Evolutionary conservation across 495 filamentous ascomycete genomes (phyloP), one percentile per base, ranked within the genome.

Genomic region (Pyrenula massariospora): DNA sequence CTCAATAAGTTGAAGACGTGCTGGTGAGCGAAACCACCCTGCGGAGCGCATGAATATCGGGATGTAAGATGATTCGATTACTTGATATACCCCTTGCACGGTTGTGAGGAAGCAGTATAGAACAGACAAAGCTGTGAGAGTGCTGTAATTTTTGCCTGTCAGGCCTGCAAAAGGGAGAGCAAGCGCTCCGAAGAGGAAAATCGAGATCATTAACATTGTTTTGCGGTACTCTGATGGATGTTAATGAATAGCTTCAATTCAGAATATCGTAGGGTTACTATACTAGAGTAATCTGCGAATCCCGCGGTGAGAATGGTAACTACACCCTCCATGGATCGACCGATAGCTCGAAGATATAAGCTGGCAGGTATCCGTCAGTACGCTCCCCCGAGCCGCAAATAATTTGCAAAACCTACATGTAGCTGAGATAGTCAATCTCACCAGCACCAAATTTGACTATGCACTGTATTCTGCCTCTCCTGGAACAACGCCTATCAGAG

Each of bases 21-120:
- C 15, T 42, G 31, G 31, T 42, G 48, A 50, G 25, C 56, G 56
- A 31, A 56, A 62, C 62, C 61, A 64, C n/a, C 62, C 62, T 10
- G 57, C 51, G 3, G 61, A 58, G 1, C 62, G 60, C 62, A 64
- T 64, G 48, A 64, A 64, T 15, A 64, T 59, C 10, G 62, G 62
- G n/a, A 64, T 60, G 24, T 64, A 64, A 36, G 62, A 64, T 1
- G 61, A 54, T 53, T 64, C 62, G 24, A 62, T 60, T 11, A 61
- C 54, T 21, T 53, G 53, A 23, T 64, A 64, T 19, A 61, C 62
- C 12, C 60, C 62, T 22, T 59, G 58, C 1, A 62, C 60, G 10
- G 55, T 58, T n/a, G 53, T 49, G 52, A 62, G 19, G 11, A 56
- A 53, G 20, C 54, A 52, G 49, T 56, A 64, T 24, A 64, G 25